Evolutionary conservation across 768 basidiomycete genomes (phyloP).

Genomic region (Obba rivulosa): DNA sequence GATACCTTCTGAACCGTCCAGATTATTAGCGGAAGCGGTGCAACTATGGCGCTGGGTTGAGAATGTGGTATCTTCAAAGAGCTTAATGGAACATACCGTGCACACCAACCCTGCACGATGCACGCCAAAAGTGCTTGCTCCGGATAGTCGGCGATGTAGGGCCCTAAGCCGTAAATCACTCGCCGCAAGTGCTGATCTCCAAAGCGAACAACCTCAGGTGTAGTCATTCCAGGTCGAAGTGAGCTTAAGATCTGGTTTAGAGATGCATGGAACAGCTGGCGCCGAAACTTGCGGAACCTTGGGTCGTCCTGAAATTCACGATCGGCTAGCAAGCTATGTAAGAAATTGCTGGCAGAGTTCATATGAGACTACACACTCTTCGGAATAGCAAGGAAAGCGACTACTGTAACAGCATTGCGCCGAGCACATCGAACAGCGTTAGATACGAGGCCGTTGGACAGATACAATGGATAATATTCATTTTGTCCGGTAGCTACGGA

Average conservation of each 20-base stretch:
- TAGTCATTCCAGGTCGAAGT: slow-evolving; percentile 9
- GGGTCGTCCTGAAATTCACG: not conserved
- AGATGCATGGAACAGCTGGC: not conserved
- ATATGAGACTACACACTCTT: slow-evolving; percentile 19
- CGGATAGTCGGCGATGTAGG: slow-evolving; percentile 29
- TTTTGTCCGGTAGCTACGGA: slow-evolving; percentile 19
- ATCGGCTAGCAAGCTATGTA: not conserved
- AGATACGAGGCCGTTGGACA: slow-evolving; percentile 15
- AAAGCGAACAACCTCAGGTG: slow-evolving; percentile 8
- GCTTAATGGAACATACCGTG: slow-evolving; percentile 5
- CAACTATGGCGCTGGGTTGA: slow-evolving; percentile 7
- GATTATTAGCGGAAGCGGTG: slow-evolving; percentile 1
- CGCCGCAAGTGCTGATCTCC: slow-evolving; percentile 22
- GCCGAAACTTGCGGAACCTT: not conserved
- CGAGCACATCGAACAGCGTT: slow-evolving; percentile 18
- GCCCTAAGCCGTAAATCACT: slow-evolving; percentile 23
- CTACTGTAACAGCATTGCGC: slow-evolving; percentile 6
- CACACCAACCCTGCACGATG: slow-evolving; percentile 20
- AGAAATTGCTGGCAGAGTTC: not conserved
- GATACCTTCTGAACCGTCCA: slow-evolving; percentile 3
- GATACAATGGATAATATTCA: slow-evolving; percentile 25
- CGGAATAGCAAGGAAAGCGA: slow-evolving; percentile 24
- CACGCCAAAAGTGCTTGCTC: slow-evolving; percentile 22
- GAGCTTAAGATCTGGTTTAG: not conserved
- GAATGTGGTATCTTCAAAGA: not conserved